Evolutionary conservation across 805 yeast species (phyloP).

Genomic region (Maudiozyma pseudohumilis): DNA sequence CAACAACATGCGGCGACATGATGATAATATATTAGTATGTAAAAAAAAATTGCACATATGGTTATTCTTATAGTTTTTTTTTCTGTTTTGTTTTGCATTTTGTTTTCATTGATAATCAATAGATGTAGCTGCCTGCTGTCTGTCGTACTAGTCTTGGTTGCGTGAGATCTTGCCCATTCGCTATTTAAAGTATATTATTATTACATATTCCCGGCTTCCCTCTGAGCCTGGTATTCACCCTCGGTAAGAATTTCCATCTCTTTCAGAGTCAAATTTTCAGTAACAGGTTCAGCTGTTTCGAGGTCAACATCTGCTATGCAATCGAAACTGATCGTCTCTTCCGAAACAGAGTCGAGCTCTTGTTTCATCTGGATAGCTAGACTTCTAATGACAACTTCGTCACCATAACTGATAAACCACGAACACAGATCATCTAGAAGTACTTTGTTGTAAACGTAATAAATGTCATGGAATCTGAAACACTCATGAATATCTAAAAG

Average conservation of each 20-base stretch:
- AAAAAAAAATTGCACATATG: too few species aligned
- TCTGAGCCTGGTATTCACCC: slow-evolving; percentile 26
- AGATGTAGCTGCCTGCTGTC: too few species aligned
- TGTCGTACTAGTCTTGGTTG: too few species aligned
- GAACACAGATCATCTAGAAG: slow-evolving; percentile 67
- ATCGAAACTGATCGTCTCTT: slow-evolving; percentile 38
- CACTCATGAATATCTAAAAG: slow-evolving; percentile 56
- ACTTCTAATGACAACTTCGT: slow-evolving; percentile 47
- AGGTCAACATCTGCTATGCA: slow-evolving; percentile 30
- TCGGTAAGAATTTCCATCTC: slow-evolving; percentile 57
- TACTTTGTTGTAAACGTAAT: slow-evolving; percentile 72
- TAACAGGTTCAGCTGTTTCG: slow-evolving; percentile 31
- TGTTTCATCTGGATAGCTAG: slow-evolving; percentile 55
- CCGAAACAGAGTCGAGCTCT: slow-evolving; percentile 28
- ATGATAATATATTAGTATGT: too few species aligned
- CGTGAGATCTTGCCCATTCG: too few species aligned
- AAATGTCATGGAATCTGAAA: slow-evolving; percentile 74
- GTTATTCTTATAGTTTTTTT: too few species aligned
- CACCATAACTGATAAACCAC: slow-evolving; percentile 56
- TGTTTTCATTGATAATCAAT: too few species aligned
- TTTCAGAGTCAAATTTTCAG: slow-evolving; percentile 36
- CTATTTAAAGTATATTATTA: too few species aligned
- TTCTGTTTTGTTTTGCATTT: too few species aligned
- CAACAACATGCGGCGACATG: too few species aligned
- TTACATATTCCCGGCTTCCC: too few species aligned